Evolutionary conservation across 2,329 filamentous ascomycete genomes (phyloP).

Genomic region (Hymenoscyphus occultus): DNA sequence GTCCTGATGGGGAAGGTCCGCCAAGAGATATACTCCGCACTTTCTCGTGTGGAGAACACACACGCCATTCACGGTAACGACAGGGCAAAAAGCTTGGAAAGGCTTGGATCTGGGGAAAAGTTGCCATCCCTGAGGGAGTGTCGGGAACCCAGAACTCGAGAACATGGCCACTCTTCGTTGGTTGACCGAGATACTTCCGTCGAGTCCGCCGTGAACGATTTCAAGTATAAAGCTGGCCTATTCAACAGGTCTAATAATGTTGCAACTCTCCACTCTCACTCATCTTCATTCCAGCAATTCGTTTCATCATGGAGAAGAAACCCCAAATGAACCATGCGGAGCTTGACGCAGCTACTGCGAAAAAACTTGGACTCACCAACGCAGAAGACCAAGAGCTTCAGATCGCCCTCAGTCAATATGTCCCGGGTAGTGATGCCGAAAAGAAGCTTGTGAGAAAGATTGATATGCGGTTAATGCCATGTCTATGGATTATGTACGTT

Average conservation of each 20-base stretch:
- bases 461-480: constrained; percentile 51
- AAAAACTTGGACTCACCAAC: constrained; percentile 11
- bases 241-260: neutral
- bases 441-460: constrained; percentile 47
- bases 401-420: constrained; percentile 32
- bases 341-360: constrained; percentile 15
- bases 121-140: neutral
- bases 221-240: neutral
- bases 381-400: constrained; percentile 25
- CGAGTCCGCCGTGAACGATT: neutral
- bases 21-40: neutral
- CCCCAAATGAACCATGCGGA: constrained; percentile 16
- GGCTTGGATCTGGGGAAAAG: neutral
- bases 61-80: neutral
- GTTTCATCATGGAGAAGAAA: constrained; percentile 2
- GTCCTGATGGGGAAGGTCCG: neutral
- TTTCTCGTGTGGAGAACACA: neutral
- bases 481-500: constrained; percentile 48
- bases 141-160: neutral
- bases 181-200: neutral
- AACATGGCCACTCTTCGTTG: constrained; percentile 3
- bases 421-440: constrained; percentile 29
- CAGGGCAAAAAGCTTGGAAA: neutral
- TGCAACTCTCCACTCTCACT: neutral
- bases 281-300: neutral